phyloP scores from a whole-genome alignment of 2,329 filamentous ascomycete species.

The Pseudogymnoascus sp. region DNA sequence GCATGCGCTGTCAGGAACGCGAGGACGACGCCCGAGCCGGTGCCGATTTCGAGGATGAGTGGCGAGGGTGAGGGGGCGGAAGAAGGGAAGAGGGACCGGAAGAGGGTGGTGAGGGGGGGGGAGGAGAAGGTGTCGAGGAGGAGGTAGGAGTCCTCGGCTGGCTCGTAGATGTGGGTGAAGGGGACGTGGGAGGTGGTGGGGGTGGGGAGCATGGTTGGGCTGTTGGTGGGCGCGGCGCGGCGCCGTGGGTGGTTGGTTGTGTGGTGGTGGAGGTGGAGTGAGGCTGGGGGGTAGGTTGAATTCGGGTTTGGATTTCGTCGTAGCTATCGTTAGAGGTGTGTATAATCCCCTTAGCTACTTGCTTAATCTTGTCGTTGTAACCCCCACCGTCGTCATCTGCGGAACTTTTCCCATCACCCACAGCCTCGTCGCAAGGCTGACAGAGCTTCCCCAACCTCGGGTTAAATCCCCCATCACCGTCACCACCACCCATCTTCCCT shows the following conservation, averaged over 20 bases:
- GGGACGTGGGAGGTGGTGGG: slow-evolving; percentile 88
- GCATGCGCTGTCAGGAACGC: slow-evolving; percentile 79
- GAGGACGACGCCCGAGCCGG: slow-evolving; percentile 89
- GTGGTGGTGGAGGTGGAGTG: background rate
- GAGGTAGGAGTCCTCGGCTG: slow-evolving; percentile 91
- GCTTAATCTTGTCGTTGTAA: background rate
- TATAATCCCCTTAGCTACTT: background rate
- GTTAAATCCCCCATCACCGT: background rate
- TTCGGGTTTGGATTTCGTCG: background rate
- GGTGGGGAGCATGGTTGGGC: slow-evolving; percentile 70
- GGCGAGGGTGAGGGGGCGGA: slow-evolving; percentile 37
- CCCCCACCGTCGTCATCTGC: background rate
- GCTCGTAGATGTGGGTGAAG: slow-evolving; percentile 86
- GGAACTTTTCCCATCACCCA: background rate
- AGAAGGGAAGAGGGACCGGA: slow-evolving; percentile 55
- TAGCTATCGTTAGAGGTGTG: background rate
- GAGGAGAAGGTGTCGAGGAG: slow-evolving; percentile 86
- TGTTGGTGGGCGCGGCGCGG: background rate
- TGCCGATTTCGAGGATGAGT: slow-evolving; percentile 77
- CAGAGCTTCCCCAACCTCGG: too few relatives aligned
- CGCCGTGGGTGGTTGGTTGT: background rate
- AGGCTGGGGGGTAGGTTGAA: background rate
- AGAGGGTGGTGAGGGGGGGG: slow-evolving; percentile 58
- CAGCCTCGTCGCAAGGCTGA: background rate
- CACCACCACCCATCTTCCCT: background rate